Evolutionary conservation across 176 grass and related monocot genomes (phyloP), one percentile per base, ranked within the genome.

Genomic region (Oryza punctata): DNA sequence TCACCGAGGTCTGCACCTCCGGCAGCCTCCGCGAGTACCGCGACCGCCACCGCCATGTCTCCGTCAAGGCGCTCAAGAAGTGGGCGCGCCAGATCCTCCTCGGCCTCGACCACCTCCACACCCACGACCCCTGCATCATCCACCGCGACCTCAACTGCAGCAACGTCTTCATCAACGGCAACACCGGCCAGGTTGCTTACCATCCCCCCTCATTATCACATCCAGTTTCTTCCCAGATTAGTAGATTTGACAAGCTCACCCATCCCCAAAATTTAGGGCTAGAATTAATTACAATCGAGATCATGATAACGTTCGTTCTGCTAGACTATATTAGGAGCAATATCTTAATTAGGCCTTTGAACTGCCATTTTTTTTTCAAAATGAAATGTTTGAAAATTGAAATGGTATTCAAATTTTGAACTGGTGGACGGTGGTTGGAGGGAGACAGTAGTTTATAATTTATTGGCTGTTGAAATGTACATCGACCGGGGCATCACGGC

Each of bases 91-190:
- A 98, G 87, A 88, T 98, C 72, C 89, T 98, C 29, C 66, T 82
- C 65, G 96, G 96, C 0, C 91, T 98, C 78, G 67, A 98, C 81
- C 90, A 95, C 82, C 90, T 98, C 69, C 93, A 95, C 83, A 92
- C 84, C 10, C 91, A 93, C 29, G 96, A 95, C 10, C 96, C 96
- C 3, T 98, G 96, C 84, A 93, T 98, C 86, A 98, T 98, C 78
- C 96, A 99, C 78, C 91, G 93, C n/a, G 91, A 99, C 52, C 89
- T 99, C 78, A 99, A 99, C 69, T 99, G 96, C 85, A 95, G 93
- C 79, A 98, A 98, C 79, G 88, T 98, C 27, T 98, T 98, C 91
- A 98, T 98, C 89, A 98, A 98, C 67, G 96, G 96, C 82, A 98
- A 98, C 86, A 84, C 87, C 16, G 96, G 96, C n/a, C 87, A 98